Conservation (phyloP, 2,329 filamentous ascomycete species). For the Drechslerella stenobrocha region DNA sequence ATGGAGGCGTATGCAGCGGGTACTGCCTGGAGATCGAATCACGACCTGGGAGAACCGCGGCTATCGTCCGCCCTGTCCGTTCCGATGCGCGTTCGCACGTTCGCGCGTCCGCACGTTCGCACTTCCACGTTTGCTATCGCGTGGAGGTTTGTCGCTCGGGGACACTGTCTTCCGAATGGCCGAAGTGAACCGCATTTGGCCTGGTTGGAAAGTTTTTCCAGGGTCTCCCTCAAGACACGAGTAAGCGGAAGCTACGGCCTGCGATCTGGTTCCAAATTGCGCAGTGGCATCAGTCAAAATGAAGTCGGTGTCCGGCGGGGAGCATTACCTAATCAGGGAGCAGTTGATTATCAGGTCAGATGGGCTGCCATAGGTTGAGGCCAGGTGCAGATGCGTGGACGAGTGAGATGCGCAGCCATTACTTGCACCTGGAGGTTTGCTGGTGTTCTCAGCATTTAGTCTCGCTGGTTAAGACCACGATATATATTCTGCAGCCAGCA, state of each 20-base stretch:
- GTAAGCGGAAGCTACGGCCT: no score
- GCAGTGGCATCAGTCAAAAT: background rate
- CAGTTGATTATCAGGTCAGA: constrained; percentile 25
- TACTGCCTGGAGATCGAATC: background rate
- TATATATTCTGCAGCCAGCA: no score
- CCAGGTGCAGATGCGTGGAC: background rate
- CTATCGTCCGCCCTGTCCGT: background rate
- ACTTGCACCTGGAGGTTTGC: no score
- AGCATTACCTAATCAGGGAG: background rate
- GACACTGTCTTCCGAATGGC: background rate
- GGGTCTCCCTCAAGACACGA: no score
- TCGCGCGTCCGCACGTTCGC: background rate
- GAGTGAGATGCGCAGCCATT: no score
- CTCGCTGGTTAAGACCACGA: no score
- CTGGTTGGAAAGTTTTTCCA: no score
- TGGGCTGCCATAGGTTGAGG: background rate
- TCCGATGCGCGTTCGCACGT: background rate
- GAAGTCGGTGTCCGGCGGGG: background rate
- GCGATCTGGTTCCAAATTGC: no score
- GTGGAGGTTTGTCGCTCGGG: background rate
- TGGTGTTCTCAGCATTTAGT: no score
- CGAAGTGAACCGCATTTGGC: no score
- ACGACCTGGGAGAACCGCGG: background rate
- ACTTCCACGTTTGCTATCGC: background rate
- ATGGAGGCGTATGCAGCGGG: no score